Conservation (phyloP, 2,329 filamentous ascomycete genomes). For the Xylariaceae sp. region DNA sequence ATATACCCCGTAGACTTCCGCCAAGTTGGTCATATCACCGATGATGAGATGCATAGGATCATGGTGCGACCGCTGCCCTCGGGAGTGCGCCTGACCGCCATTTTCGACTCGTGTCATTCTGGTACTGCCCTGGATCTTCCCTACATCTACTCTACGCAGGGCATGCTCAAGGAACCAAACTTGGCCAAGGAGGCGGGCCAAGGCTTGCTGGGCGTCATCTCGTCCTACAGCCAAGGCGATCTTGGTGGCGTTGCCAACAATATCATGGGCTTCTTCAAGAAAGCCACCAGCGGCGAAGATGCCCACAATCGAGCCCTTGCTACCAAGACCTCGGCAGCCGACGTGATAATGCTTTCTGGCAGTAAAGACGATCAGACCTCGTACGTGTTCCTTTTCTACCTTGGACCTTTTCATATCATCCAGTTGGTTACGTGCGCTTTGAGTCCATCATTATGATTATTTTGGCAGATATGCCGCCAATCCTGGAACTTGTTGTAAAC, state of each 20-base stretch:
- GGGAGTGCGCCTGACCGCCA: conserved; percentile 79
- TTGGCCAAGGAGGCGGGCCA: conserved; percentile 74
- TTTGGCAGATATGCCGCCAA: too few relatives aligned
- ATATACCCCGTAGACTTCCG: conserved; percentile 76
- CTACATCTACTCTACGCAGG: conserved; percentile 77
- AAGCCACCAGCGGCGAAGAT: conserved; percentile 71
- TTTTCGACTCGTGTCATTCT: conserved; percentile 79
- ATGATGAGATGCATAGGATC: conserved; percentile 73
- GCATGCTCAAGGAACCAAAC: conserved; percentile 76
- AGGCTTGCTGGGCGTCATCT: conserved; percentile 68
- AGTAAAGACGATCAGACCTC: conserved; percentile 95
- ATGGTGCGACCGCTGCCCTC: conserved; percentile 73
- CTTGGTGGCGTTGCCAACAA: conserved; percentile 74
- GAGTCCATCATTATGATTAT: too few relatives aligned
- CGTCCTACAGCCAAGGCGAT: conserved; percentile 78
- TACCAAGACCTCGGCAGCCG: conserved; percentile 90
- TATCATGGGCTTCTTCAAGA: conserved; percentile 83
- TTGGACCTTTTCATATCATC: too few relatives aligned
- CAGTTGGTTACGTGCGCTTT: too few relatives aligned
- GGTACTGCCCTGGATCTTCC: conserved; percentile 73
- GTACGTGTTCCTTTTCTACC: conserved; percentile 45
- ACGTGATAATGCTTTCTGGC: conserved; percentile 97
- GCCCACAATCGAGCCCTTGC: conserved; percentile 75
- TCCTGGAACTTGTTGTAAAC: too few relatives aligned
- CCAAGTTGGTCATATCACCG: conserved; percentile 66